These are phyloP conservation scores for Plasmodium cynomolgi DNA, from an alignment of 169 alveolate genomes.

Conservation along the genomic window DNA sequence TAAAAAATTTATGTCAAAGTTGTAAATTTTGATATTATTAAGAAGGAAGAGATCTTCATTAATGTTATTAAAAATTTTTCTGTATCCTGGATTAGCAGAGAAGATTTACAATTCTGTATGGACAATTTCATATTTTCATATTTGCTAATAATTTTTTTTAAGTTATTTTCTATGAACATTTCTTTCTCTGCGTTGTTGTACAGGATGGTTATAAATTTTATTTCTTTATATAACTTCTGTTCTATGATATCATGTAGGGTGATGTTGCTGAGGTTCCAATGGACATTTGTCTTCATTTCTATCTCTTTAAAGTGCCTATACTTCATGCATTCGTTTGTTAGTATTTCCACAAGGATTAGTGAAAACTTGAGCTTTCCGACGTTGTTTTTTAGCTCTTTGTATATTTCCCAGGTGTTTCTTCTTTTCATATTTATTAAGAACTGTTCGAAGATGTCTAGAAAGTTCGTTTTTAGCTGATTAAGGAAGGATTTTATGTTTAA, in stretches of 20 bases:
- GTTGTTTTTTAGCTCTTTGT: constrained; percentile 65
- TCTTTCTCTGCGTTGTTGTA: constrained; percentile 74
- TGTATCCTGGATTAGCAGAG: constrained; percentile 19
- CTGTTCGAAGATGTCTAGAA: constrained; percentile 47
- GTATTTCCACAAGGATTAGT: constrained; percentile 67
- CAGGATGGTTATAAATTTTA: constrained; percentile 44
- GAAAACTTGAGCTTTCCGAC: constrained; percentile 71
- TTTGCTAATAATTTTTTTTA: constrained; percentile 61
- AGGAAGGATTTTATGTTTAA: constrained; percentile 47
- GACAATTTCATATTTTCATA: constrained; percentile 61
- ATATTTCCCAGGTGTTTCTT: constrained; percentile 69
- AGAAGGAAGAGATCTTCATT: constrained; percentile 72
- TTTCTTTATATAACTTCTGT: constrained; percentile 63
- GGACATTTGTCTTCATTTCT: constrained; percentile 46
- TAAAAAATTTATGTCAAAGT: constrained; percentile 73
- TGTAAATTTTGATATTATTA: constrained; percentile 70
- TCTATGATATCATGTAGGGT: constrained; percentile 68
- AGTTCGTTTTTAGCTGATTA: constrained; percentile 41
- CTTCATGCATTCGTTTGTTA: constrained; percentile 70
- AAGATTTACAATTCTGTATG: constrained; percentile 31
- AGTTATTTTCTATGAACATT: constrained; percentile 54
- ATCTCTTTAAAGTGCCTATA: constrained; percentile 73
- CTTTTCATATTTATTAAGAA: constrained; percentile 62
- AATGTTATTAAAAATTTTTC: constrained; percentile 59
- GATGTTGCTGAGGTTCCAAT: constrained; percentile 59